Base-by-base conservation (phyloP, 2,329 filamentous ascomycete genomes). In the Pseudogymnoascus sp. region DNA sequence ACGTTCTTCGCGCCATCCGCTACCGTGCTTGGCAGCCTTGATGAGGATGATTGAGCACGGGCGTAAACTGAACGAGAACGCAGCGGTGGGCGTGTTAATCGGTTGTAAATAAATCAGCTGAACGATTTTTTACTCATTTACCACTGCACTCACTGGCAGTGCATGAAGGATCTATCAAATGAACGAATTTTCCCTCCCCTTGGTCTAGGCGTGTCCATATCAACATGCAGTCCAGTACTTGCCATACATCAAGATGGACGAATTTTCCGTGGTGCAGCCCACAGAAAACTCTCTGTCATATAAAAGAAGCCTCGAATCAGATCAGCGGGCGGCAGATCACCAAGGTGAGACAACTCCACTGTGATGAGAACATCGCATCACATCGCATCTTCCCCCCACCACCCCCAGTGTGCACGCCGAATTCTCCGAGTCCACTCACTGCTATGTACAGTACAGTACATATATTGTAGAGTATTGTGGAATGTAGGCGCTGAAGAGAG, bases 1-100 rank as follows among this genome's bases (percentile, higher is more conserved):
- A 79, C 77, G 0, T 84, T 85, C 65, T 84, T 84, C 70, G 80
- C 75, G 0, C 81, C 82, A 7, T 74, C 77, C 1, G 73, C 74
- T 0, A 74, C 67, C 27, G 27, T 76, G 12, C 67, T 79, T 42
- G 72, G 69, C 1, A 62, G 64, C 36, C 60, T 68, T 33, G 64
- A 64, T 15, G 45, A 55, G 2, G 59, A 6, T 3, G 40, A 45
- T 45, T 45, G 21, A 45, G 10, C 10, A 12, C 13, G 18, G 8
- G 39, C 15, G 39, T 3, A 18, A 9, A 4, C 18, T 42, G 3
- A 21, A 40, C 4, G 39, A 42, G 21, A 42, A 12, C 18, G 3
- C 9, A 21, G 39, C 12, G 8, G 21, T 42, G 12, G 2, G 40
- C 10, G 12, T 39, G n/a, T 45, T 13, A 45, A 18, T 5, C 21